Conservation (phyloP, 257 asterid species). For the Petunia axillaris region DNA sequence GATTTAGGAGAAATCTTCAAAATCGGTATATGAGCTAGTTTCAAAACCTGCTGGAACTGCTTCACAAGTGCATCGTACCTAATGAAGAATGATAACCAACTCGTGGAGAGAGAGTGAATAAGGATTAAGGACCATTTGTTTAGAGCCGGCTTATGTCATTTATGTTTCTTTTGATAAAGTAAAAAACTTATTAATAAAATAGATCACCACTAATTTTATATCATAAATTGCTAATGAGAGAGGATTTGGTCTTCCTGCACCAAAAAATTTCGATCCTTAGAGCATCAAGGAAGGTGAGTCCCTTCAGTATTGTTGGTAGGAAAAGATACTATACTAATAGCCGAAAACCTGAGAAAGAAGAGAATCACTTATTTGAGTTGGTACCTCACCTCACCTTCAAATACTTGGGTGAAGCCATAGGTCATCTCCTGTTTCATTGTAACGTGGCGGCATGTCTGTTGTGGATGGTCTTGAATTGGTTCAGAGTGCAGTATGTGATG, state of each 20-base stretch:
- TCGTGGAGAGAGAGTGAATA: no score
- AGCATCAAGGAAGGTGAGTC: not conserved
- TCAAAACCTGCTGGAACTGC: slow-evolving; percentile 11
- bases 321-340: not conserved
- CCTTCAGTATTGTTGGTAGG: not conserved
- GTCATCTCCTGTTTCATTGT: no score
- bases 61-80: not conserved
- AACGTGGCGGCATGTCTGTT: not conserved
- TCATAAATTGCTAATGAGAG: not conserved
- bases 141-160: no score
- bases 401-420: not conserved
- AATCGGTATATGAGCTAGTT: not conserved
- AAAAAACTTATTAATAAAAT: no score
- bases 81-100: no score
- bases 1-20: not conserved
- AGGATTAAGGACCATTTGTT: no score
- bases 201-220: not conserved
- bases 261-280: not conserved
- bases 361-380: not conserved
- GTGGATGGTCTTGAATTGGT: not conserved
- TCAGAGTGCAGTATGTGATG: not conserved
- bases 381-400: not conserved
- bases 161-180: no score
- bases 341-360: not conserved
- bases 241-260: not conserved